Evolutionary conservation across 306 rosid species (phyloP).

Genomic region (Cucurbita ficifolia): DNA sequence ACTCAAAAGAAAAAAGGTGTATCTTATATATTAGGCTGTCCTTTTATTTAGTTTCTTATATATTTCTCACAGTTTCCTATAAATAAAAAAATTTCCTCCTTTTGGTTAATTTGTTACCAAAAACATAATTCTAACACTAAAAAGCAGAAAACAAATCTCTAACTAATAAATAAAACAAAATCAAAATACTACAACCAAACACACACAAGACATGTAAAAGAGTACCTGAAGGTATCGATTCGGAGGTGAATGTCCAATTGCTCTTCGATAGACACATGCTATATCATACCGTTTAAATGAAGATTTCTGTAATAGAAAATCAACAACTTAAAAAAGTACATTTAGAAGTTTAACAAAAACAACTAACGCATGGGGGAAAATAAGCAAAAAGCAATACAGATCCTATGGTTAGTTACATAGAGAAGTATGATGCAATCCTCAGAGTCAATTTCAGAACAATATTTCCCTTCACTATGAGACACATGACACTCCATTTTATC

Average conservation of each 20-base stretch:
- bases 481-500: background rate
- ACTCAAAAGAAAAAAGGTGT: too few relatives aligned
- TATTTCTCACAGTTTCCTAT: background rate
- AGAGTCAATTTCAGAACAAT: background rate
- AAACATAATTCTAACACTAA: background rate
- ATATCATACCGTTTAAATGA: slow-evolving; percentile 81
- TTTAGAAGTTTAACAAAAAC: background rate
- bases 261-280: slow-evolving; percentile 70
- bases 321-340: background rate
- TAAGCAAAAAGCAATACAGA: background rate
- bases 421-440: background rate
- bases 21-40: background rate
- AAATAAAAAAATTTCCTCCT: background rate
- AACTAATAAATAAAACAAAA: background rate
- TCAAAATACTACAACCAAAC: background rate
- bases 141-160: background rate
- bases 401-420: background rate
- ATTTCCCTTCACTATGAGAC: background rate
- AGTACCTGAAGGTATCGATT: slow-evolving; percentile 84
- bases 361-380: background rate
- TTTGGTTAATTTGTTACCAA: background rate
- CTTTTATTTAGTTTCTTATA: background rate
- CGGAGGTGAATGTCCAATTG: slow-evolving; percentile 89
- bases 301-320: slow-evolving; percentile 47
- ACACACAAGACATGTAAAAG: background rate